Percentiles rank a stretch among this genome's conserved stretches.
Evolutionary conservation across 108 stramenopile species (phyloP).

Genomic region (Skeletonema costatum): DNA sequence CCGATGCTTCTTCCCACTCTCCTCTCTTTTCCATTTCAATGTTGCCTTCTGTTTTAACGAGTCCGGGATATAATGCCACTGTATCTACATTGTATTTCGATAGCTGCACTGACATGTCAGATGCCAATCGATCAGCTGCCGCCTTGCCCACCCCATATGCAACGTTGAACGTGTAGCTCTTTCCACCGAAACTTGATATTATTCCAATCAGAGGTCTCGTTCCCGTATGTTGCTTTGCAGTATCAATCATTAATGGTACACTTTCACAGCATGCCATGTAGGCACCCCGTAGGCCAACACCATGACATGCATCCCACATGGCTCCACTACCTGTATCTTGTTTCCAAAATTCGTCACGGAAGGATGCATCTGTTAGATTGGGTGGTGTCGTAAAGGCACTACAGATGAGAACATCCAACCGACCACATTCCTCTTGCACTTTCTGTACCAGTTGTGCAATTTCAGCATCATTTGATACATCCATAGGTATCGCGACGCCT

Average conservation of each 20-base stretch:
- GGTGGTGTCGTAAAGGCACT: slow-evolving; percentile 65
- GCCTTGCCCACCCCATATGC: slow-evolving; percentile 93
- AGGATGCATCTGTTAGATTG: slow-evolving; percentile 29
- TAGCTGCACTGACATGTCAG: slow-evolving; percentile 82
- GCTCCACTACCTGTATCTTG: slow-evolving; percentile 44
- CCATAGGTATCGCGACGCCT: slow-evolving; percentile 49
- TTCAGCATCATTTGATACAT: slow-evolving; percentile 55
- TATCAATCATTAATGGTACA: slow-evolving; percentile 70
- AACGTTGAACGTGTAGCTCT: slow-evolving; percentile 87
- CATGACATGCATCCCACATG: slow-evolving; percentile 81
- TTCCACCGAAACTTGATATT: slow-evolving; percentile 78
- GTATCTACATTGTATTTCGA: slow-evolving; percentile 58
- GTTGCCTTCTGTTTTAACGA: slow-evolving; percentile 85
- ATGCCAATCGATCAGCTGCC: slow-evolving; percentile 78
- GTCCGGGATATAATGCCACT: slow-evolving; percentile 82
- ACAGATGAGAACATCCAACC: slow-evolving; percentile 74
- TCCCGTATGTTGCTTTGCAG: slow-evolving; percentile 31
- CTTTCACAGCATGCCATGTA: slow-evolving; percentile 68
- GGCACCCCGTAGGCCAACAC: slow-evolving; percentile 63
- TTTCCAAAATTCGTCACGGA: slow-evolving; percentile 79
- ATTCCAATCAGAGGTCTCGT: slow-evolving; percentile 68
- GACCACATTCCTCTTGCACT: slow-evolving; percentile 52
- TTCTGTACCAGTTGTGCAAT: slow-evolving; percentile 44
- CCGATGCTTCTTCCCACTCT: slow-evolving; percentile 76
- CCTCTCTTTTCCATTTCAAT: slow-evolving; percentile 62